Evolutionary conservation across 441 rosid genomes (phyloP).

Genomic region (Biscutella laevigata): DNA sequence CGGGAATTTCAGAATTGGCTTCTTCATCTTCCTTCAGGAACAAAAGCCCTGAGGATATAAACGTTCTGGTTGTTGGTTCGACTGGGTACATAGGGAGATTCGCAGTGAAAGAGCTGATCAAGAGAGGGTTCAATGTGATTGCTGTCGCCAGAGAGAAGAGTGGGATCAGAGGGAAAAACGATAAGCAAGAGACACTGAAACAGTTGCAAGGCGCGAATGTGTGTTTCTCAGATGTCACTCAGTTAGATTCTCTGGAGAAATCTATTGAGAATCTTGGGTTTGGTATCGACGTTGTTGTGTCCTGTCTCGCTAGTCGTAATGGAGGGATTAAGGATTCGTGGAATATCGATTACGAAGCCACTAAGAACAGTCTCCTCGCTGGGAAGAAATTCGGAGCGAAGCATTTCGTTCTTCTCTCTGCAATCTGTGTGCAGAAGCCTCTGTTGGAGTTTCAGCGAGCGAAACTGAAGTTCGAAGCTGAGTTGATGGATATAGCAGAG

Average conservation of each 20-base stretch:
- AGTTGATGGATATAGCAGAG: conserved; percentile 37
- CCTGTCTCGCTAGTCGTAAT: conserved; percentile 79
- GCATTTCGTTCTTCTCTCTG: conserved; percentile 76
- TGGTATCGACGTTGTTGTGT: conserved; percentile 70
- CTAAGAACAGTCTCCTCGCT: conserved; percentile 72
- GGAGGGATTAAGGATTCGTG: conserved; percentile 89
- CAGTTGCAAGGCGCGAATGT: conserved; percentile 58
- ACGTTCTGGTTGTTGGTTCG: conserved; percentile 71
- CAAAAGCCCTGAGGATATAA: conserved; percentile 51
- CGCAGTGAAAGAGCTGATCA: conserved; percentile 63
- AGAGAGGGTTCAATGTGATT: conserved; percentile 70
- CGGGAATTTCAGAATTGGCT: conserved; percentile 25
- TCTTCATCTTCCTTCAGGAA: conserved; percentile 41
- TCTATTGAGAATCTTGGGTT: conserved; percentile 38
- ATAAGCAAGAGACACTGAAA: conserved; percentile 50
- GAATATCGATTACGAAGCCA: conserved; percentile 86
- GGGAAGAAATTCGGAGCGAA: conserved; percentile 65
- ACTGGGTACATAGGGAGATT: conserved; percentile 88
- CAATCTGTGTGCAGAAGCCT: conserved; percentile 84
- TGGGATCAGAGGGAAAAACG: conserved; percentile 57
- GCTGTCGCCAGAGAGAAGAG: conserved; percentile 76
- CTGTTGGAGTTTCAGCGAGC: conserved; percentile 73
- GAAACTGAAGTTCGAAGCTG: conserved; percentile 66
- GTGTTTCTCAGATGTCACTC: conserved; percentile 78
- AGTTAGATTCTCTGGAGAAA: conserved; percentile 40